Base-by-base conservation (phyloP, 2,329 filamentous ascomycete genomes). In the Ophiostoma montium region DNA sequence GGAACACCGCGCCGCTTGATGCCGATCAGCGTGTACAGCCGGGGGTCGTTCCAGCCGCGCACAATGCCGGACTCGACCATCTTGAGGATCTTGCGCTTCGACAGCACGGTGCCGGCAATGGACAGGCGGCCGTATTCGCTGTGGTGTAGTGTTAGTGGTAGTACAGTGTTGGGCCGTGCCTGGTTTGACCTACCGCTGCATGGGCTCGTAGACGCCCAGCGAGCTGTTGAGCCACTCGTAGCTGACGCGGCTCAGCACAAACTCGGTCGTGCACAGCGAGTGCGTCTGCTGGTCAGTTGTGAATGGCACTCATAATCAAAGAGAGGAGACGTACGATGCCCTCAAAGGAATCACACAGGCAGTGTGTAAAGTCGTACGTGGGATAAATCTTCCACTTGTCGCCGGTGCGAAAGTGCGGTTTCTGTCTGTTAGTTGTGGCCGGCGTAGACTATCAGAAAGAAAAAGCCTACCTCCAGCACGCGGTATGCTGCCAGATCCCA, bases 401-500 rank as follows among this genome's bases (percentile, higher is more conserved):
- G 30, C 85, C 86, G 0, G 90, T 94, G 33, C 86, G 77, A 64
- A 86, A 80, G 62, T 94, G 88, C 41, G 80, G 74, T 52, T 71
- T 71, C 51, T 42, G 15, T 15, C 30, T 11, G 35, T 35, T 9
- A 35, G 35, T 27, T 27, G n/a, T n/a, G n/a, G n/a, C n/a, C 33
- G 19, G 35, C 19, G 19, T 12, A n/a, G 16, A 18, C 8, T 9
- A 38, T 8, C 11, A 7, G 16, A 23, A 12, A 16, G 12, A 8
- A 6, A 11, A 21, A 6, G 35, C 23, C 11, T 30, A 42, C 39
- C 23, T 47, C 77, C 52, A 87, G 74, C 50, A 96, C 82, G 52
- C 90, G 80, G 66, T 95, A 96, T 13, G 90, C 90, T 2, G 86
- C 85, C 48, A 95, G 67, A 70, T 96, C 90, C 92, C 90, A 95